Conservation (phyloP, 805 yeast species). For the Candida insectorum region DNA sequence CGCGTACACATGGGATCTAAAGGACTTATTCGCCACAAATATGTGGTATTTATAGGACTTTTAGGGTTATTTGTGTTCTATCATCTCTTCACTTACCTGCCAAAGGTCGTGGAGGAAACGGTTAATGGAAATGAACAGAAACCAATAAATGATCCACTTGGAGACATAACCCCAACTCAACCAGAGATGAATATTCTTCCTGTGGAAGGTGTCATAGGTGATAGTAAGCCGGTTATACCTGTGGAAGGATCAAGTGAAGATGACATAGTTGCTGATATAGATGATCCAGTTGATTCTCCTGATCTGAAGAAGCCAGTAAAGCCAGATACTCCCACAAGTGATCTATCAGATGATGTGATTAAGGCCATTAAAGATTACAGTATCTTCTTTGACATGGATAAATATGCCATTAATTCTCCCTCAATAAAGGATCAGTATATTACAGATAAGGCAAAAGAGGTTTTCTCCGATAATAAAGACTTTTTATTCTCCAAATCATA, state of each 20-base stretch:
- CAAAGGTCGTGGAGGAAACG: background rate
- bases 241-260: background rate
- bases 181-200: conserved; percentile 3
- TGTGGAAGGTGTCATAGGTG: too few relatives aligned
- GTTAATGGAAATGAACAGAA: conserved; percentile 2
- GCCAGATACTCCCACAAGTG: background rate
- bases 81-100: conserved; percentile 1
- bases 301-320: background rate
- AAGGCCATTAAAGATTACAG: conserved; percentile 18
- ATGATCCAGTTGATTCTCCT: background rate
- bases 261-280: background rate
- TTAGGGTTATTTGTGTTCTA: conserved; percentile 3
- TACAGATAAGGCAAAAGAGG: conserved; percentile 41
- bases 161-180: conserved; percentile 2
- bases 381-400: conserved; percentile 30
- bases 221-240: background rate
- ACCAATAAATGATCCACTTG: conserved; percentile 6
- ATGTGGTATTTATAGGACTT: conserved; percentile 2
- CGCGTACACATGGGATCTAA: too few relatives aligned
- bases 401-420: conserved; percentile 32
- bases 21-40: conserved; percentile 2
- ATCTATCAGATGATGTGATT: background rate
- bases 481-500: conserved; percentile 46
- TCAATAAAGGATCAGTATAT: conserved; percentile 43
- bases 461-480: conserved; percentile 36